Base-by-base conservation (phyloP, 1,139 yeast species). In the Pichia sp. region DNA sequence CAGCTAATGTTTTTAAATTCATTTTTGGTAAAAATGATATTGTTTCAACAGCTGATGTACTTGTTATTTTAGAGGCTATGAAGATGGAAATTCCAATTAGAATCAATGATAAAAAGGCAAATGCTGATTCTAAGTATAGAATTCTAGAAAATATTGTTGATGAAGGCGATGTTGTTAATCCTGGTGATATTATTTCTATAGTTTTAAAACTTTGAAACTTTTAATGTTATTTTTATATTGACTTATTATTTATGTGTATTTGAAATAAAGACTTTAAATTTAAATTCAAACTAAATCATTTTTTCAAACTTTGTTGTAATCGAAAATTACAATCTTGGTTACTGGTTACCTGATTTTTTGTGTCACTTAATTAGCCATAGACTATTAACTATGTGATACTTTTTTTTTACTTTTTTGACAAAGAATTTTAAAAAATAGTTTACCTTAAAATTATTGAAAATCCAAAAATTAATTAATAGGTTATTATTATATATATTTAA, bases 61-160 rank as follows among this genome's bases (percentile, higher is more conserved):
- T 69, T 36, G 55, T 69, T 7, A 61, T 70, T 40, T 57, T 70
- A 30, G 69, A 70, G 51, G 70, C 74, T 31, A 70, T 70, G 75
- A 70, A 70, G 52, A 71, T 70, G 73, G 75, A 70, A 53, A 70
- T 72, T 36, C 62, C 69, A 6, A 57, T 68, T 9, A 59, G 60
- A 45, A 47, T 55, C 36, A 57, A 42, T 44, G 59, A 52, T 39
- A 65, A 59, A 46, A 42, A 41, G 30, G 54, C 47, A 38, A 53
- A 49, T 9, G 51, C 42, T 3, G 51, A 48, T 10, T 45, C 51
- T 8, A 47, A 43, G 26, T 56, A 51, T 46, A 56, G 61, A 40
- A 53, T 65, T 27, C 34, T 63, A 30, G 66, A 59, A 16, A 42
- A 55, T 16, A 44, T 62, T 30, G 63, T 62, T 9, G 65, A 59